Evolutionary conservation across 371 early-diverging fungal species (phyloP).

Genomic region (Lichtheimia ramosa): DNA sequence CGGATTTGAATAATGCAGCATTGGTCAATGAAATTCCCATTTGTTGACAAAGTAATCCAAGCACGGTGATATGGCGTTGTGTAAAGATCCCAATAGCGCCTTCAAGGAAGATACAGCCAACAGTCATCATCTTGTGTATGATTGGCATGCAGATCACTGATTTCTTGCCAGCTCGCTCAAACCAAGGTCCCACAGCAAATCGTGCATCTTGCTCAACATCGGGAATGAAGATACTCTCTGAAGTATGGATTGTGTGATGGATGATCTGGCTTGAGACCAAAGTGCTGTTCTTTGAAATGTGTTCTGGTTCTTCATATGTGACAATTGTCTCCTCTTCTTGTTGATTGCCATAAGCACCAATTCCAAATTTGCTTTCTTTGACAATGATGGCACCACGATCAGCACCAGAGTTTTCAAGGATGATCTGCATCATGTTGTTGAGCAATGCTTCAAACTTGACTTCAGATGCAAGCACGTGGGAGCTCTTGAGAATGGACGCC

Average conservation of each 20-base stretch:
- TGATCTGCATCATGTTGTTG: constrained; percentile 44
- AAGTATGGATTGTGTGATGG: constrained; percentile 40
- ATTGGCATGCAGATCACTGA: constrained; percentile 61
- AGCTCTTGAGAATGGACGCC: constrained; percentile 50
- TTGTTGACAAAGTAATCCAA: constrained; percentile 58
- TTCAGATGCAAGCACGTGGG: constrained; percentile 48
- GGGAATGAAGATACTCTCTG: constrained; percentile 41
- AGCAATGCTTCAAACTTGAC: constrained; percentile 42
- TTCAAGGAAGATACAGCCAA: constrained; percentile 56
- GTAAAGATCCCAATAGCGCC: constrained; percentile 59
- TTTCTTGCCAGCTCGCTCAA: constrained; percentile 39
- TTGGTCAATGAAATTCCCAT: constrained; percentile 63
- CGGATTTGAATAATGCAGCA: constrained; percentile 52
- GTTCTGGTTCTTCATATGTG: constrained; percentile 43
- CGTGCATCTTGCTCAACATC: constrained; percentile 41
- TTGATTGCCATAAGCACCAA: constrained; percentile 45
- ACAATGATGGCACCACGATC: constrained; percentile 47
- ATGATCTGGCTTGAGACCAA: constrained; percentile 39
- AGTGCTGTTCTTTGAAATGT: constrained; percentile 27
- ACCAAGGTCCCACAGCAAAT: constrained; percentile 48
- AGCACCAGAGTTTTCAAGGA: constrained; percentile 46
- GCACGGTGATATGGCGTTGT: constrained; percentile 53
- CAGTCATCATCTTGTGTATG: constrained; percentile 47
- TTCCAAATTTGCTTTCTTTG: constrained; percentile 37
- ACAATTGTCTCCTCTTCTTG: constrained; percentile 25